Percentiles rank a stretch among this genome's conserved stretches.
These are phyloP conservation scores for Boletus reticulatus DNA, from an alignment of 768 basidiomycete species.

Conservation along the genomic window DNA sequence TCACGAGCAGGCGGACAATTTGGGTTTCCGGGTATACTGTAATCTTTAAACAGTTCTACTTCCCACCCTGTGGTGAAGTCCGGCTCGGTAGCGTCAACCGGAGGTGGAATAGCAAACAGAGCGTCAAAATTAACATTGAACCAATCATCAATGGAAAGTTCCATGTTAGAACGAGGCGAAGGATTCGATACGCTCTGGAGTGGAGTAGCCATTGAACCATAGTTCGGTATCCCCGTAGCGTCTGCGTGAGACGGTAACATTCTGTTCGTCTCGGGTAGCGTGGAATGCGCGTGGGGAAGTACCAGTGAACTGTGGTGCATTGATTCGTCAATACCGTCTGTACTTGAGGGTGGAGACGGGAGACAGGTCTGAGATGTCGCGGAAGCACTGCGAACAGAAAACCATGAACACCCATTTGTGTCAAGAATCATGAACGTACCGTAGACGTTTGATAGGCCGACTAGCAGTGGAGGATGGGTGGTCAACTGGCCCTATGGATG, in stretches of 20 bases:
- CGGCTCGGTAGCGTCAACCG: slow-evolving; percentile 22
- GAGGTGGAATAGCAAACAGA: slow-evolving; percentile 28
- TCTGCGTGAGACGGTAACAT: slow-evolving; percentile 16
- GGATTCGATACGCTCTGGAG: slow-evolving; percentile 34
- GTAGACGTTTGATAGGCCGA: slow-evolving; percentile 21
- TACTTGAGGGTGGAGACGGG: slow-evolving; percentile 17
- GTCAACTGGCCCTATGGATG: background rate
- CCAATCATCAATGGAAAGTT: slow-evolving; percentile 36
- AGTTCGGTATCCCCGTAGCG: slow-evolving; percentile 21
- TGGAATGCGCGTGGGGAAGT: background rate
- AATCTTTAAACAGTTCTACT: slow-evolving; percentile 34
- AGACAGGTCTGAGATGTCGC: background rate
- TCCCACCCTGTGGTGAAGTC: slow-evolving; percentile 29
- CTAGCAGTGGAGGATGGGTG: background rate
- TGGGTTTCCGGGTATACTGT: slow-evolving; percentile 13
- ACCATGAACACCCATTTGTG: fast-evolving
- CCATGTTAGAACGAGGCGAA: slow-evolving; percentile 13
- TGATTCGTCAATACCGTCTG: background rate
- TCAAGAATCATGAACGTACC: slow-evolving; percentile 8
- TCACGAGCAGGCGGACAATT: background rate
- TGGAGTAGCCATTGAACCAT: slow-evolving; percentile 12
- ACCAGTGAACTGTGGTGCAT: background rate
- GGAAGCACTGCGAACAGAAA: background rate
- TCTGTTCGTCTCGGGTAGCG: background rate
- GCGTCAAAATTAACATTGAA: slow-evolving; percentile 26